These are phyloP conservation scores for Cladosporium sp. DNA, from an alignment of 2,329 filamentous ascomycete species.

Conservation along the genomic window DNA sequence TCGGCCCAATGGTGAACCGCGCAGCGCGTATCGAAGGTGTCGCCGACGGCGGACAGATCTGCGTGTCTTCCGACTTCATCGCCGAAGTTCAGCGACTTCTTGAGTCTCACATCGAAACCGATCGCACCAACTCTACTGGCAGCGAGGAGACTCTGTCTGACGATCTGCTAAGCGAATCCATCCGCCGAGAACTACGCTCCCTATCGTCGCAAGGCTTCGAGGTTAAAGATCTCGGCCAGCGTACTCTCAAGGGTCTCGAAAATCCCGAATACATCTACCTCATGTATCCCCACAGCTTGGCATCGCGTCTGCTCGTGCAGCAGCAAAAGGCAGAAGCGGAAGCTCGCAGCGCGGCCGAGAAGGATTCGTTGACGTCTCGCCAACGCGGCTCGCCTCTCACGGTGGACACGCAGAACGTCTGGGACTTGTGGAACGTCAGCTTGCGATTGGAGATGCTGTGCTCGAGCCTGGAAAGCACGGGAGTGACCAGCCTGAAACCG, in stretches of 20 bases:
- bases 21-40: conserved; percentile 90
- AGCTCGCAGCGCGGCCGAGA: conserved; percentile 23
- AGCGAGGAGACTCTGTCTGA: conserved; percentile 73
- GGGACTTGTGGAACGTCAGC: conserved; percentile 85
- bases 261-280: conserved; percentile 95
- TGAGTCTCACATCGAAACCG: conserved; percentile 82
- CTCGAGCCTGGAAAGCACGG: conserved; percentile 72
- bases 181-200: conserved; percentile 80
- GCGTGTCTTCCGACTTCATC: conserved; percentile 95
- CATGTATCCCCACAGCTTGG: conserved; percentile 85
- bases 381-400: conserved; percentile 60
- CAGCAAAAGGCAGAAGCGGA: conserved; percentile 48
- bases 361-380: conserved; percentile 52
- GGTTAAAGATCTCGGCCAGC: conserved; percentile 92
- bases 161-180: conserved; percentile 68
- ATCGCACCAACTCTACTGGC: conserved; percentile 63
- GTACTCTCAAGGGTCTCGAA: conserved; percentile 92
- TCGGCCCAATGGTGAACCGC: conserved; percentile 98
- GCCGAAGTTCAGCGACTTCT: conserved; percentile 89
- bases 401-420: conserved; percentile 80
- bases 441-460: conserved; percentile 90
- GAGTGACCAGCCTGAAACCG: conserved; percentile 61
- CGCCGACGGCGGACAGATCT: conserved; percentile 94
- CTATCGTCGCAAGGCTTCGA: conserved; percentile 91
- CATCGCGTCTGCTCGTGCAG: conserved; percentile 72